A percentile compares a stretch with the other conserved stretches of the same genome.
Conservation (phyloP, 495 filamentous ascomycete genomes). For the Parmelia sp. region DNA sequence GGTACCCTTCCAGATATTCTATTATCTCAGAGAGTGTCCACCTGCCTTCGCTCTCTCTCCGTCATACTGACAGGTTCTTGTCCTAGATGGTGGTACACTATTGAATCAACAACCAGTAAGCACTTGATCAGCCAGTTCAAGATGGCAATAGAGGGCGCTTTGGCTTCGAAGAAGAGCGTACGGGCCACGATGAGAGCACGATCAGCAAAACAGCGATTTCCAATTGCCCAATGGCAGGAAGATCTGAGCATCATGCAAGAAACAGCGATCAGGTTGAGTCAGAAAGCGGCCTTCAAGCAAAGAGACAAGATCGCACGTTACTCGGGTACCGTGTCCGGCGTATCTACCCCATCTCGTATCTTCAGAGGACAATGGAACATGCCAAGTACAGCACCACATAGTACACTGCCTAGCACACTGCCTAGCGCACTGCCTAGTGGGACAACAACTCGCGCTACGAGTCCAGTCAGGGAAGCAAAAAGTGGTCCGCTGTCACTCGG, state of each 20-base stretch:
- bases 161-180: constrained; percentile 52
- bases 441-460: constrained; percentile 20
- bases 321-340: constrained; percentile 8
- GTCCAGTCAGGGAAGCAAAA: constrained; percentile 12
- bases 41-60: too few relatives aligned
- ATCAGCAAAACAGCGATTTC: constrained; percentile 72
- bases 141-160: constrained; percentile 57
- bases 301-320: constrained; percentile 11
- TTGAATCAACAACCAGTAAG: constrained; percentile 60
- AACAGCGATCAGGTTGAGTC: constrained; percentile 39
- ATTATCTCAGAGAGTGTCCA: constrained; percentile 33
- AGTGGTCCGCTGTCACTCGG: constrained; percentile 28
- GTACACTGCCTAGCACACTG: too few relatives aligned
- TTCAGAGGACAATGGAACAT: constrained; percentile 13
- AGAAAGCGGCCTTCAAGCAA: constrained; percentile 23
- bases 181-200: constrained; percentile 66
- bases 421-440: constrained; percentile 17
- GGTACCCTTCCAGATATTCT: constrained; percentile 25
- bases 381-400: constrained; percentile 13
- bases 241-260: constrained; percentile 56
- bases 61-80: constrained; percentile 34
- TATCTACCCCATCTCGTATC: constrained; percentile 13
- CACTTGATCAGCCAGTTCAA: constrained; percentile 70
- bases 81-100: constrained; percentile 60
- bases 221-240: constrained; percentile 62